Base-by-base conservation (phyloP, 2,329 filamentous ascomycete species). In the Stachybotrys echinatus region DNA sequence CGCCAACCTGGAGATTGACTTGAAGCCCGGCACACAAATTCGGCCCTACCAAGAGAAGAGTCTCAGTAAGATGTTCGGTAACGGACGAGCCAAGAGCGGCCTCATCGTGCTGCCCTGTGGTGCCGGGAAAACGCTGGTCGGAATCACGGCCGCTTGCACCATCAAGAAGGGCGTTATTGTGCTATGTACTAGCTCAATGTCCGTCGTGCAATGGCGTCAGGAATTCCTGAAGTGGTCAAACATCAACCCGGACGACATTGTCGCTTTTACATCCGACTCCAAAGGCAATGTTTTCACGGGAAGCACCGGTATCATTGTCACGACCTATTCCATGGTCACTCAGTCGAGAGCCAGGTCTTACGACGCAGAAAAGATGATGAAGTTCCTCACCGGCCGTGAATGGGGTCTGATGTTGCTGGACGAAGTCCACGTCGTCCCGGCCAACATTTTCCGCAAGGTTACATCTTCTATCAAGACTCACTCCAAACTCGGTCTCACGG, bases 211-310 rank as follows among this genome's bases (percentile, higher is more conserved):
- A 67, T 99, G 94, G 94, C 80, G 91, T 52, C 86, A 94, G 53
- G 94, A 99, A 64, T 99, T 99, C 64, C 74, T 97, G 55, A 96
- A 96, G 61, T 99, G 94, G 94, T 96, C 92, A 48, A 97, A 97
- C 63, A 95, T 83, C 61, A 88, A 92, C 59, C 90, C 92, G 0
- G 87, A 92, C 57, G 91, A 96, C 62, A 92, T 99, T 61, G 90
- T 92, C 23, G 85, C 95, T 49, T 99, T 99, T 68, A 96, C 94
- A 0, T 92, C 92, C 0, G 91, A 95, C 58, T 89, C 89, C 65
- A 99, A 99, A 70, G 84, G 86, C 50, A 68, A 64, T 12, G 79
- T 78, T 50, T 96, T 99, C 61, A 85, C 86, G 1, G 84, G 92
- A 46, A 92, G 90, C 63, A 95, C 94, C 1, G 94, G 94, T 64